These are phyloP conservation scores for Metschnikowia lochheadii DNA, from an alignment of 805 yeast species.

Conservation along the genomic window DNA sequence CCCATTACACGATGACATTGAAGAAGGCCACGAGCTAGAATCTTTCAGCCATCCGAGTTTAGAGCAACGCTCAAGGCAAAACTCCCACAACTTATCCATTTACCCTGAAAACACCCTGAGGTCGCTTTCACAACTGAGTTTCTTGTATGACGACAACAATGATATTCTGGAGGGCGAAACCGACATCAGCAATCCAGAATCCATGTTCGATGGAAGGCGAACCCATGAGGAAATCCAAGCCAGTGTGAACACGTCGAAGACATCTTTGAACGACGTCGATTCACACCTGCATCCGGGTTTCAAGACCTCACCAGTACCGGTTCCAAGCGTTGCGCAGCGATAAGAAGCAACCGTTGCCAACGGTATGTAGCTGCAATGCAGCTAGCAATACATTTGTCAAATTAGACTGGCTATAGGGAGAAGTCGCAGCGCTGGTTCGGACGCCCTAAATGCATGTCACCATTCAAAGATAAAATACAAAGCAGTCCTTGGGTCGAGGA, in stretches of 20 bases:
- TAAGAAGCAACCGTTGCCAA: neutral
- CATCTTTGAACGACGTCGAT: slow-evolving; percentile 31
- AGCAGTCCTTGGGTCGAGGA: slow-evolving; percentile 2
- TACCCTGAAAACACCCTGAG: slow-evolving; percentile 2
- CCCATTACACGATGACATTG: slow-evolving; percentile 13
- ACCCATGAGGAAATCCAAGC: slow-evolving; percentile 22
- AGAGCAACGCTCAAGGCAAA: slow-evolving; percentile 7
- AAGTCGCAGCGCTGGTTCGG: neutral
- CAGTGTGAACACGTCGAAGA: slow-evolving; percentile 31
- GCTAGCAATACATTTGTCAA: neutral
- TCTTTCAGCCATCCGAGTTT: slow-evolving; percentile 8
- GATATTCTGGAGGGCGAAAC: slow-evolving; percentile 22
- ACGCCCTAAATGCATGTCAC: neutral
- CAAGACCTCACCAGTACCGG: neutral
- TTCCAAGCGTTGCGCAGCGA: neutral
- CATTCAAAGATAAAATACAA: neutral
- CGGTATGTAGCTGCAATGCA: neutral
- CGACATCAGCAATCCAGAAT: slow-evolving; percentile 36
- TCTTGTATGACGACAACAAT: slow-evolving; percentile 1
- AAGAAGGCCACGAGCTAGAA: slow-evolving; percentile 7
- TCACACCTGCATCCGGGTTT: neutral
- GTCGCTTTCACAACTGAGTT: slow-evolving; percentile 4
- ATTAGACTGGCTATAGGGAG: neutral
- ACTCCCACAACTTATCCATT: neutral
- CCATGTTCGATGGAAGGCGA: slow-evolving; percentile 33